Conservation (phyloP, 2,329 filamentous ascomycete genomes). For the Blastomyces silverae region DNA sequence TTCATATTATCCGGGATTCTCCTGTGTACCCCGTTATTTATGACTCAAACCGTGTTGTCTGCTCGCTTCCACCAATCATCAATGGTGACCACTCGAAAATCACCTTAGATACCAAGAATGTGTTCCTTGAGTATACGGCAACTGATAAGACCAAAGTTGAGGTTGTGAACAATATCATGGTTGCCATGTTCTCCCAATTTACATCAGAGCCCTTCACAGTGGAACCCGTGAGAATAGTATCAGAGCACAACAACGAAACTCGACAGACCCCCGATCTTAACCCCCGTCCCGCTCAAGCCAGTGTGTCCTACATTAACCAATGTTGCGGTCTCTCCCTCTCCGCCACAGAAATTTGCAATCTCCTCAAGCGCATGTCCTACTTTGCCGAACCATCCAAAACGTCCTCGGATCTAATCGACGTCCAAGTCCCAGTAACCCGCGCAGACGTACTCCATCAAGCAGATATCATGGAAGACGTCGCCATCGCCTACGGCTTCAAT, state of each 20-base stretch:
- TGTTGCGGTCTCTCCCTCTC: slow-evolving; percentile 78
- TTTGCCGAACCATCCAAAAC: slow-evolving; percentile 66
- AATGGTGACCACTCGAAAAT: slow-evolving; percentile 98
- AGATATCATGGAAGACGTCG: slow-evolving; percentile 98
- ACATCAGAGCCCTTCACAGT: slow-evolving; percentile 83
- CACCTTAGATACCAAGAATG: slow-evolving; percentile 78
- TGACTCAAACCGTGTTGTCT: slow-evolving; percentile 77
- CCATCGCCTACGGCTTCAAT: slow-evolving; percentile 97
- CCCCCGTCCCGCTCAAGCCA: slow-evolving; percentile 70
- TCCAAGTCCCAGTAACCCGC: slow-evolving; percentile 78
- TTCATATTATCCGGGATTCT: slow-evolving; percentile 90
- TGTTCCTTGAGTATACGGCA: slow-evolving; percentile 95
- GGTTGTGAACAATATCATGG: slow-evolving; percentile 90
- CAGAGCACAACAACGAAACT: slow-evolving; percentile 79
- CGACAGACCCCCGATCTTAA: slow-evolving; percentile 73
- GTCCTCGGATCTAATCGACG: slow-evolving; percentile 65
- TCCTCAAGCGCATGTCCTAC: slow-evolving; percentile 85
- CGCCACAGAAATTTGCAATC: slow-evolving; percentile 65
- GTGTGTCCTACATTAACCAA: slow-evolving; percentile 87
- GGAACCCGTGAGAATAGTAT: slow-evolving; percentile 87
- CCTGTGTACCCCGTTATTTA: slow-evolving; percentile 95
- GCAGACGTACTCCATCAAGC: slow-evolving; percentile 94
- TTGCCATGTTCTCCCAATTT: slow-evolving; percentile 95
- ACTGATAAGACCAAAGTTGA: slow-evolving; percentile 95
- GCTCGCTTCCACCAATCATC: slow-evolving; percentile 95